Percentiles rank a stretch among this genome's conserved stretches.
phyloP scores from a whole-genome alignment of 2,329 filamentous ascomycete genomes.

The Coniella lustricola region DNA sequence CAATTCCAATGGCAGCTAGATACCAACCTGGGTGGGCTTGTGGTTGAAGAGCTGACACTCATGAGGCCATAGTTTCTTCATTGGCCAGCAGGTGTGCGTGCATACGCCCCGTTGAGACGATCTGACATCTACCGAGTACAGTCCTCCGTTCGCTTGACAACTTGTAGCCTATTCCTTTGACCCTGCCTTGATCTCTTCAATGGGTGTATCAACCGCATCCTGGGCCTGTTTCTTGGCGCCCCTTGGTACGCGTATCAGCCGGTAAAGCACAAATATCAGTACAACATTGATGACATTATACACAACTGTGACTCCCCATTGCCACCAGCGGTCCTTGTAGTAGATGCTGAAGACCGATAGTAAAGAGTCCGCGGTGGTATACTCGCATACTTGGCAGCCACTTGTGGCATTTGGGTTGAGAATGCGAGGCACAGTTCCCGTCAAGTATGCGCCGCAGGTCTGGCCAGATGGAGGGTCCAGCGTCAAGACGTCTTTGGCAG shows the following conservation, averaged over 20 bases:
- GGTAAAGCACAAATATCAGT: slow-evolving; percentile 41
- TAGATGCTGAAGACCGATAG: slow-evolving; percentile 38
- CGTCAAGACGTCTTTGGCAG: slow-evolving; percentile 59
- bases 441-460: slow-evolving; percentile 56
- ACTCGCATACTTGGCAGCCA: slow-evolving; percentile 49
- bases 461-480: slow-evolving; percentile 54
- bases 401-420: slow-evolving; percentile 38
- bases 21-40: too few relatives aligned
- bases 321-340: slow-evolving; percentile 54
- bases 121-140: too few relatives aligned
- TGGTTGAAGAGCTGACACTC: too few relatives aligned
- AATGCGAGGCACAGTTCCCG: slow-evolving; percentile 41
- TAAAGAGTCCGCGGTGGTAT: slow-evolving; percentile 45
- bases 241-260: slow-evolving; percentile 28
- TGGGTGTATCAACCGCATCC: too few relatives aligned
- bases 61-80: too few relatives aligned
- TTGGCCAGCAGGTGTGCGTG: too few relatives aligned
- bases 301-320: slow-evolving; percentile 54
- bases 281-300: slow-evolving; percentile 47
- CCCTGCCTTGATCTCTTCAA: too few relatives aligned
- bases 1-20: too few relatives aligned
- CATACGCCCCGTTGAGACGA: too few relatives aligned
- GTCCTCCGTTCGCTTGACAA: too few relatives aligned
- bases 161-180: too few relatives aligned
- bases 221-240: slow-evolving; percentile 4